phyloP scores from a whole-genome alignment of 495 filamentous ascomycete species.

The Lasiosphaeris hirsuta region DNA sequence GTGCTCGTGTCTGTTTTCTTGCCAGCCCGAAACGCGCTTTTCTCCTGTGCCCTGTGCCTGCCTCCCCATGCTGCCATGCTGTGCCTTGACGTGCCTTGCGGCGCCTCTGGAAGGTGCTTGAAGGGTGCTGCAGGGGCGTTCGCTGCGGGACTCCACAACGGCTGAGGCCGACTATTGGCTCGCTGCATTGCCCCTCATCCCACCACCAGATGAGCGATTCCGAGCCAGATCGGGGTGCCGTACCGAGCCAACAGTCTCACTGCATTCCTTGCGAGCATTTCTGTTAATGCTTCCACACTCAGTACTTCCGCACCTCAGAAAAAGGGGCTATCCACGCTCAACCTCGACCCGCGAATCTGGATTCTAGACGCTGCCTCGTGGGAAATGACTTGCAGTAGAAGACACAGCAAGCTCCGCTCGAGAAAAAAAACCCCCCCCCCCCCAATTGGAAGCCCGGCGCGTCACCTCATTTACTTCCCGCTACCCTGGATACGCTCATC shows the following conservation, averaged over 20 bases:
- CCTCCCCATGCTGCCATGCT: not conserved
- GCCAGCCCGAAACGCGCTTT: not conserved
- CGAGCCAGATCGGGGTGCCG: not conserved
- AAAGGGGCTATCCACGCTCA: constrained; percentile 4
- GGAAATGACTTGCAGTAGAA: constrained; percentile 3
- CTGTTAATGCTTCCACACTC: not conserved
- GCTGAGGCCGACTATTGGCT: not conserved
- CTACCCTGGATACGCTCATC: not conserved
- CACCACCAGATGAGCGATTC: not conserved
- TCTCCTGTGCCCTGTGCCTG: no score
- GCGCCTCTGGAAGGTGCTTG: not conserved
- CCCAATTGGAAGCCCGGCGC: not conserved
- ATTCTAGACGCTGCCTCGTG: not conserved
- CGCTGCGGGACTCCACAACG: not conserved
- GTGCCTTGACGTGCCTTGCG: not conserved
- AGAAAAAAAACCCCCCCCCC: not conserved
- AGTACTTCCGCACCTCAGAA: not conserved
- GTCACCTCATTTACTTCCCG: not conserved
- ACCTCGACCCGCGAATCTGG: constrained; percentile 1
- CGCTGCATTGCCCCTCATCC: not conserved
- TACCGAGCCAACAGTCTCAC: not conserved
- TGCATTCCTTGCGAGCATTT: not conserved
- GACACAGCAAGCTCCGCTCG: not conserved
- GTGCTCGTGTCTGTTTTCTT: no score
- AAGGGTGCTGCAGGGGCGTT: not conserved